phyloP scores from a whole-genome alignment of 2,329 filamentous ascomycete genomes.

The Fusarium palustre region DNA sequence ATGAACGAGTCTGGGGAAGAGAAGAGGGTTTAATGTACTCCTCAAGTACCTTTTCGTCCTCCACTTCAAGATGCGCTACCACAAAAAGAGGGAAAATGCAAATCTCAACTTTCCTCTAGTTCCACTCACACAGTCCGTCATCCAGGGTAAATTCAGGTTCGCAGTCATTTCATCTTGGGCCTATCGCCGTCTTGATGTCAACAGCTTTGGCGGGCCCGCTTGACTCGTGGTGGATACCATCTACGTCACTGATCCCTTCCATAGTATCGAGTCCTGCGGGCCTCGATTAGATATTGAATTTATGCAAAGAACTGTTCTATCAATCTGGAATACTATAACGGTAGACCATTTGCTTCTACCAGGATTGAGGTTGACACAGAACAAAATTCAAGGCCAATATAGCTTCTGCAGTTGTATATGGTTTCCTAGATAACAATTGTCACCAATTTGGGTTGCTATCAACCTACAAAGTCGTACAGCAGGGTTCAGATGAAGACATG shows the following conservation, averaged over 20 bases:
- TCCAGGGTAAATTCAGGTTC: constrained; percentile 28
- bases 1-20: background rate
- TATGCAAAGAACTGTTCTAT: background rate
- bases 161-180: constrained; percentile 18
- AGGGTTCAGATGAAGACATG: constrained; percentile 29
- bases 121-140: constrained; percentile 33
- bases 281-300: background rate
- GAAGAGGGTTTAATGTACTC: constrained; percentile 19
- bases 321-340: background rate
- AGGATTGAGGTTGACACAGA: background rate
- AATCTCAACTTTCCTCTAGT: constrained; percentile 25
- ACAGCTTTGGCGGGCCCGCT: constrained; percentile 30
- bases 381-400: background rate
- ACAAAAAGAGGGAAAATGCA: constrained; percentile 28
- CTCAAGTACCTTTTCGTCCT: constrained; percentile 28
- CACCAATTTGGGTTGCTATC: constrained; percentile 14
- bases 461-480: constrained; percentile 7
- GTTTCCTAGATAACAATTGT: background rate
- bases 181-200: constrained; percentile 39
- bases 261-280: constrained; percentile 1
- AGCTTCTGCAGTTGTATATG: background rate
- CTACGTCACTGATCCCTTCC: constrained; percentile 40
- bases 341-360: background rate
- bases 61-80: constrained; percentile 23
- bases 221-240: constrained; percentile 29